These are phyloP conservation scores for Fagus crenata DNA, from an alignment of 306 rosid species.

Conservation along the genomic window DNA sequence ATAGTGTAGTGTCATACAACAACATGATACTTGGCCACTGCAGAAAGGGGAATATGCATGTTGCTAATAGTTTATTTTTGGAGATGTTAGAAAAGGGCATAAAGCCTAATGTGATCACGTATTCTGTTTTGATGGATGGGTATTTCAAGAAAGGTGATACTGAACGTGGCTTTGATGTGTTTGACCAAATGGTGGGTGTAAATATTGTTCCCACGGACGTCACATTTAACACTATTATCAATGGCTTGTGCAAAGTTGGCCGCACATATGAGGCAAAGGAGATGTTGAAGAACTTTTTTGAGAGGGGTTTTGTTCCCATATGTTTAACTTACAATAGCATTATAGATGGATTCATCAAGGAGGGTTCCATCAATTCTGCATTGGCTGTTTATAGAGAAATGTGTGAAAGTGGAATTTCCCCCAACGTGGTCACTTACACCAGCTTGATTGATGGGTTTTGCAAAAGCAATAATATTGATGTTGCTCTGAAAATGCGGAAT, in stretches of 20 bases:
- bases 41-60: slow-evolving; percentile 51
- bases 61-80: slow-evolving; percentile 40
- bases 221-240: slow-evolving; percentile 49
- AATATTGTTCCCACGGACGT: slow-evolving; percentile 50
- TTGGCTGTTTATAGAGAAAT: slow-evolving; percentile 49
- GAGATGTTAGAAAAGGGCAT: slow-evolving; percentile 56
- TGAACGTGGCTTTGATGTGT: slow-evolving; percentile 44
- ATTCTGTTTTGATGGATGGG: slow-evolving; percentile 56
- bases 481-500: slow-evolving; percentile 60
- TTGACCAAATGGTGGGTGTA: slow-evolving; percentile 57
- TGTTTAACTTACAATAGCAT: slow-evolving; percentile 61
- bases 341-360: slow-evolving; percentile 65
- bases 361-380: slow-evolving; percentile 55
- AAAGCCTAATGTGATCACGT: slow-evolving; percentile 58
- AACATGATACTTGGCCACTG: slow-evolving; percentile 64
- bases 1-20: slow-evolving; percentile 62
- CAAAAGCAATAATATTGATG: slow-evolving; percentile 53
- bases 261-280: slow-evolving; percentile 49
- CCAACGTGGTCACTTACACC: slow-evolving; percentile 62
- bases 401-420: slow-evolving; percentile 57
- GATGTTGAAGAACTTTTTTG: slow-evolving; percentile 44
- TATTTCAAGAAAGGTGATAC: slow-evolving; percentile 56
- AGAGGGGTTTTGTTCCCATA: slow-evolving; percentile 54
- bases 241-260: slow-evolving; percentile 78
- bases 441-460: slow-evolving; percentile 62